Evolutionary conservation across 1,284 basidiomycete species (phyloP), one percentile per base, ranked within the genome.

Genomic region (Sparassis latifolia): DNA sequence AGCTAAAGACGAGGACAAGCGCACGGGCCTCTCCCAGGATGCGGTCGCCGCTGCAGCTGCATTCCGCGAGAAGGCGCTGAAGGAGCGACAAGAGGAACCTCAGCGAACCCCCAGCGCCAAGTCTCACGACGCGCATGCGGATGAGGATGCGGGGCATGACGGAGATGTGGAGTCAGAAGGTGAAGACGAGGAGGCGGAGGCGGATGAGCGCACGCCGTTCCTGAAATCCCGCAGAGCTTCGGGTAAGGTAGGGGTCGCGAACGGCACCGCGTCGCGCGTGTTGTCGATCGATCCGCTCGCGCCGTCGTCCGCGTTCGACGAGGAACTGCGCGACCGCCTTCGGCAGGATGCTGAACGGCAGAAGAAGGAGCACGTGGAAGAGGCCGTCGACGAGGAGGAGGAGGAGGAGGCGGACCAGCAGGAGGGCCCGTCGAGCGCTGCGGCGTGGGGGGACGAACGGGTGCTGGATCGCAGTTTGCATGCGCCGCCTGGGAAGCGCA

Each of bases 401-500:
- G 66, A 68, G n/a, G 68, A 60, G 50, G 69, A 68, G 5, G 65
- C 68, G 33, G 69, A 72, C 31, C 68, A 66, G 20, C 67, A 68
- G 27, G 60, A 60, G n/a, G 72, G 65, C n/a, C 72, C 63, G 33
- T 55, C 51, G 32, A 70, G n/a, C 71, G 76, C 12, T 66, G 67
- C 43, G 64, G 63, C 29, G 61, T 58, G 42, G 55, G 57, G 38
- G 51, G 53, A 20, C 38, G 83, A 86, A 52, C 73, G 82, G 49
- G 65, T 82, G 29, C 59, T 87, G 44, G 84, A 90, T 44, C 75
- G 88, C 53, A 78, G 85, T 53, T 93, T 92, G 83, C 74, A 68
- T 29, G 94, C 95, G 2, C 87, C 89, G 1, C 72, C 79, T 43
- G 96, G 96, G 20, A 98, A 97, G 74, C 80, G 82, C 57, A 94